Base-by-base conservation (phyloP, 140 eudicot species). In the Cichorium intybus region DNA sequence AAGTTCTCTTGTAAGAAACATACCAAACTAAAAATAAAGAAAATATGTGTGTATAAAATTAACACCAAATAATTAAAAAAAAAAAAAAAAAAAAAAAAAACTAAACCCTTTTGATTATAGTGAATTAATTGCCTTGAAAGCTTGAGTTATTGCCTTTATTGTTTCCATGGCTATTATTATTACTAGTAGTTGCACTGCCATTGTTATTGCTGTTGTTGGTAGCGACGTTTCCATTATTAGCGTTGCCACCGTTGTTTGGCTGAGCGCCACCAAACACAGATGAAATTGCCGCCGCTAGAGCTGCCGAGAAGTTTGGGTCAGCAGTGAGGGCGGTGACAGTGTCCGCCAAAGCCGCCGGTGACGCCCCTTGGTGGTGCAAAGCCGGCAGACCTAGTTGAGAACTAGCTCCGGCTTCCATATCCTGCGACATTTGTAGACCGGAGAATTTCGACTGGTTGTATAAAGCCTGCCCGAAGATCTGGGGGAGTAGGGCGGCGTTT, bases 371-470 rank as follows among this genome's bases (percentile, higher is more conserved):
- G 50, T 72, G 78, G 47, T 65, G 64, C 31, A 73, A 35, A 10
- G 66, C 47, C 23, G 64, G 54, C 5, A 63, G 24, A 7, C 79
- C 73, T 3, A 60, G 54, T 3, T 64, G 78, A 7, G 66, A 47
- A 28, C 80, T 52, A 4, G 50, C 45, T 2, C 75, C 78, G 1
- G 33, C 60, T 18, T 87, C 85, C 74, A 51, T 49, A 37, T 77
- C 81, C 3, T 74, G 83, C 0, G 97, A 89, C 88, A 79, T 82
- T 48, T 87, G 95, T 0, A 86, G 81, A 5, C 97, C 94, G 0
- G 95, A 86, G 53, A 87, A 90, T 57, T 82, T 87, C 1, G 95
- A 87, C 45, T 84, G 97, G 66, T 89, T 89, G 58, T 86, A 83
- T 28, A 83, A 43, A 1, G 92, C 88, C 52, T 89, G 97, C n/a